Evolutionary conservation across 129 eudicot species (phyloP).

Genomic region (Cynara cardunculus): DNA sequence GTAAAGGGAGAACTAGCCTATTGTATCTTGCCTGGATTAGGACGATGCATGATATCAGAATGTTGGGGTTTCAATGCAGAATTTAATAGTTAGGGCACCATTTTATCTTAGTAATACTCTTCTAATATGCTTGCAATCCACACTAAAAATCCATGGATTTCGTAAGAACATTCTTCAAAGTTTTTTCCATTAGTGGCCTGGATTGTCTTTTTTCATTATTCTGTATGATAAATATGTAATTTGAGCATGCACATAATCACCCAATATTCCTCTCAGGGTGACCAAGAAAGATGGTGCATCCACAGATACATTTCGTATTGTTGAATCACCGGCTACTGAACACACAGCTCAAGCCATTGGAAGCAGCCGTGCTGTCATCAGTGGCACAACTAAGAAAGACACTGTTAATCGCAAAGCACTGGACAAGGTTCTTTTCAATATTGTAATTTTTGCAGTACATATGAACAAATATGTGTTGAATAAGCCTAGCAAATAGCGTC

Average conservation of each 20-base stretch:
- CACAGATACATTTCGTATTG: slow-evolving; percentile 24
- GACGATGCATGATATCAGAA: too few relatives aligned
- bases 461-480: background rate
- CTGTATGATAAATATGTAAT: background rate
- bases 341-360: slow-evolving; percentile 38
- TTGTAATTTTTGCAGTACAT: background rate
- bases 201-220: slow-evolving; percentile 10
- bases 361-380: slow-evolving; percentile 28
- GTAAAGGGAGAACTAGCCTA: too few relatives aligned
- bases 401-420: slow-evolving; percentile 84
- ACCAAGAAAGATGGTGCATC: slow-evolving; percentile 28
- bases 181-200: background rate
- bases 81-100: too few relatives aligned
- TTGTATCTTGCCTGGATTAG: too few relatives aligned
- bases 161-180: background rate
- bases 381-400: slow-evolving; percentile 55
- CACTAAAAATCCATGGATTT: too few relatives aligned
- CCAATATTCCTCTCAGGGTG: slow-evolving; percentile 43
- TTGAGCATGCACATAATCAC: slow-evolving; percentile 2
- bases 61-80: too few relatives aligned
- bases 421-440: slow-evolving; percentile 66
- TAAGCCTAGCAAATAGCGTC: background rate
- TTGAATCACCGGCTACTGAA: slow-evolving; percentile 31
- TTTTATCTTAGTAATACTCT: too few relatives aligned
- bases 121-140: too few relatives aligned